These are phyloP conservation scores for Papiliotrema nemorosa DNA, from an alignment of 1,284 basidiomycete species.

Conservation along the genomic window DNA sequence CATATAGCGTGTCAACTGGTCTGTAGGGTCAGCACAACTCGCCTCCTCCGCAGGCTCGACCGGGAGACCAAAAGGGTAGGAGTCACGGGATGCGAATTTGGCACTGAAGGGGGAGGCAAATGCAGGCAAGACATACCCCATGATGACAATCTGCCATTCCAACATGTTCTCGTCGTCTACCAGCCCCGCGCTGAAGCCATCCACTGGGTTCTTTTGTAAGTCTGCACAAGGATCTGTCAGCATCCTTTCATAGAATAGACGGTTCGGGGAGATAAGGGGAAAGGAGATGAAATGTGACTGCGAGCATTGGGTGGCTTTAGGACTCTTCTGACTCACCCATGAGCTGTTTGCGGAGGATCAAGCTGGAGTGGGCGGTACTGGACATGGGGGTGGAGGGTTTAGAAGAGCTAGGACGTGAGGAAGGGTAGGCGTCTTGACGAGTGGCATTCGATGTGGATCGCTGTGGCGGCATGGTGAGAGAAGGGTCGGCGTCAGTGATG, in stretches of 20 bases:
- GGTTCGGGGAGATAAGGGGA: not conserved
- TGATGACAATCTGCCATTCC: slow-evolving; percentile 91
- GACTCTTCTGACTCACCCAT: slow-evolving; percentile 38
- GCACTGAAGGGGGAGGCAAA: no score
- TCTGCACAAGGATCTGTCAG: slow-evolving; percentile 56
- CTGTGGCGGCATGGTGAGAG: slow-evolving; percentile 28
- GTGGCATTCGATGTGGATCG: slow-evolving; percentile 17
- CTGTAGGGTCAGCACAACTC: slow-evolving; percentile 50
- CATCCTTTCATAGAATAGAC: not conserved
- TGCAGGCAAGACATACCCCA: slow-evolving; percentile 62
- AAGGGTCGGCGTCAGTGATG: not conserved
- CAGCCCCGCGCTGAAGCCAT: slow-evolving; percentile 91
- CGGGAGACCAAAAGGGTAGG: no score
- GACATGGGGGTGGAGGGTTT: slow-evolving; percentile 36
- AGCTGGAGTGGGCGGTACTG: slow-evolving; percentile 41
- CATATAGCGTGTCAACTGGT: slow-evolving; percentile 84
- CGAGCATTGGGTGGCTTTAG: no score
- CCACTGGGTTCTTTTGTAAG: slow-evolving; percentile 81
- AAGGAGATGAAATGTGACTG: no score
- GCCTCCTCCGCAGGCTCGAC: no score
- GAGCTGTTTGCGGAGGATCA: slow-evolving; percentile 75
- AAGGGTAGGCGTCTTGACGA: slow-evolving; percentile 26
- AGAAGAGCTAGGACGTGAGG: slow-evolving; percentile 31
- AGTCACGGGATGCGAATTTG: no score
- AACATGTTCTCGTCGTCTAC: slow-evolving; percentile 89